phyloP scores from a whole-genome alignment of 257 asterid species.

The Nicotiana otophora region DNA sequence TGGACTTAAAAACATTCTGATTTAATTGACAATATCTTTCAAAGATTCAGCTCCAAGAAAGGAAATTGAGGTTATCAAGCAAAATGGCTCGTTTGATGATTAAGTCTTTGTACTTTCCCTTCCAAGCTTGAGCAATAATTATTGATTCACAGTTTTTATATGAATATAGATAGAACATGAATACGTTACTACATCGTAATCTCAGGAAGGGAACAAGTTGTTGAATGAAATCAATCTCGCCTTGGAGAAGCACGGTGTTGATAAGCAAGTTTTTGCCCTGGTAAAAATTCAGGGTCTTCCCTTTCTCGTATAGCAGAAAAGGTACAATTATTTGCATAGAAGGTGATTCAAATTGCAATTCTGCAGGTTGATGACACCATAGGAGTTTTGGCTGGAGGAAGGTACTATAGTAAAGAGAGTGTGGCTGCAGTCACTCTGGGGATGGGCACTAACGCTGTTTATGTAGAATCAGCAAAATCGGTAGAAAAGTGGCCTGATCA shows the following conservation, averaged over 20 bases:
- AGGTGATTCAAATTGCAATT: not conserved
- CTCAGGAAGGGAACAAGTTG: conserved; percentile 48
- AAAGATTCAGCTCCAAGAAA: not conserved
- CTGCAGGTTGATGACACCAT: conserved; percentile 59
- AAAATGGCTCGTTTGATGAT: not conserved
- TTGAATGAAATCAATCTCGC: conserved; percentile 47
- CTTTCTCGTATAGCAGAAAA: not conserved
- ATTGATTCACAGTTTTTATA: not conserved
- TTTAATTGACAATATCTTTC: not conserved
- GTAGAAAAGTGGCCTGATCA: conserved; percentile 27
- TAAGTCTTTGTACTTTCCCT: not conserved
- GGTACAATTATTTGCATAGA: not conserved
- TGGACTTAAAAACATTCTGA: not conserved
- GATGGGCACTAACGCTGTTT: conserved; percentile 62
- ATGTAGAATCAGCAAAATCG: conserved; percentile 38
- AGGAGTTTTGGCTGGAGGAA: conserved; percentile 81
- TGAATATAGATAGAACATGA: conserved; percentile 2
- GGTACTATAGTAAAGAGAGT: conserved; percentile 59
- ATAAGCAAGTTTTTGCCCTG: conserved; percentile 49
- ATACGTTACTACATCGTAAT: not conserved
- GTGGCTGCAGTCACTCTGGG: conserved; percentile 71
- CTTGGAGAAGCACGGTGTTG: conserved; percentile 48
- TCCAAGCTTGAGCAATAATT: not conserved
- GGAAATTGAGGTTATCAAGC: not conserved
- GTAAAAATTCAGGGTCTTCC: conserved; percentile 23